Percentiles rank a stretch among this genome's conserved stretches.
Evolutionary conservation across 768 basidiomycete genomes (phyloP).

Genomic region (Tricholoma flavovirens): DNA sequence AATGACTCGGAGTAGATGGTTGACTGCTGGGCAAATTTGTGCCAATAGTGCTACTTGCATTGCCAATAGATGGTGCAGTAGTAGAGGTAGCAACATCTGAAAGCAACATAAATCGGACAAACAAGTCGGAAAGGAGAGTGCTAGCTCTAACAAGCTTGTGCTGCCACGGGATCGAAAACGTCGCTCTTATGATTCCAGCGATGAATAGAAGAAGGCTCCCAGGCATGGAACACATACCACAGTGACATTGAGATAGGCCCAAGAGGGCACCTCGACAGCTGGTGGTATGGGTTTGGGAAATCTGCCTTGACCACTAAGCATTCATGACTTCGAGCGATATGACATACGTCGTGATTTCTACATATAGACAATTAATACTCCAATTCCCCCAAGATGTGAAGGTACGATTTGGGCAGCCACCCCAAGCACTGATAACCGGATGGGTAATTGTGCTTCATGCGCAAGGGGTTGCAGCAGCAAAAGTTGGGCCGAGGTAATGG

Average conservation of each 20-base stretch:
- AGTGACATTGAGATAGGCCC: constrained; percentile 53
- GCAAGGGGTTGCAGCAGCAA: constrained; percentile 34
- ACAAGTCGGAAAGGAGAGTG: not conserved
- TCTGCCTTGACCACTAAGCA: constrained; percentile 22
- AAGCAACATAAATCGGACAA: not conserved
- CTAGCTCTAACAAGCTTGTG: constrained; percentile 13
- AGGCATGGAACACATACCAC: constrained; percentile 20
- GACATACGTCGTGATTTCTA: constrained; percentile 28
- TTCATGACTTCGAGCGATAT: not conserved
- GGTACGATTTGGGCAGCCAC: constrained; percentile 46
- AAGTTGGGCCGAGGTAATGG: constrained; percentile 39
- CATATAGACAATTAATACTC: constrained; percentile 29
- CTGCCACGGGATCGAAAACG: constrained; percentile 30
- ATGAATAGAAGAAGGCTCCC: not conserved
- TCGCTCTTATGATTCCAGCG: constrained; percentile 14
- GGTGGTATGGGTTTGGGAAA: constrained; percentile 40
- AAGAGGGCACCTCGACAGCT: constrained; percentile 41
- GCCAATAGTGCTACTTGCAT: constrained; percentile 1
- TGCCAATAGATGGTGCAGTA: constrained; percentile 3
- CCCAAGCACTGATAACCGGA: constrained; percentile 53
- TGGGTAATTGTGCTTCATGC: constrained; percentile 56
- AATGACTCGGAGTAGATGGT: constrained; percentile 5
- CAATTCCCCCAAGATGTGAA: constrained; percentile 34
- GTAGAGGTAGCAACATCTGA: constrained; percentile 11
- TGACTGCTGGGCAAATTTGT: not conserved